phyloP scores from a whole-genome alignment of 495 filamentous ascomycete species.

The Penicillium paradoxum region DNA sequence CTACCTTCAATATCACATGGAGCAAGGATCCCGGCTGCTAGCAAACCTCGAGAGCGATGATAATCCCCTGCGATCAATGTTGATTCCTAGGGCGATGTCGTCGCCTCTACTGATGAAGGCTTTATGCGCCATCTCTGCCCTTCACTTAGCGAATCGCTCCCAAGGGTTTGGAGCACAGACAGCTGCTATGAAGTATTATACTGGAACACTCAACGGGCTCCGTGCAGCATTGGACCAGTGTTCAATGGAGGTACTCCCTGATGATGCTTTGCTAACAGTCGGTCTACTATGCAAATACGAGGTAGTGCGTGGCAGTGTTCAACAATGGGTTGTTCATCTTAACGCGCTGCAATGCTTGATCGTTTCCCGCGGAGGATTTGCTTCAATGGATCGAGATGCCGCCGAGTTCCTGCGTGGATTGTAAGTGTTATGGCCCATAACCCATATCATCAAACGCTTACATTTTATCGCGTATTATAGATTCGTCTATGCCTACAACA shows the following conservation, averaged over 20 bases:
- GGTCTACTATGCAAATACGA: slow-evolving; percentile 44
- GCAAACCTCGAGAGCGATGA: slow-evolving; percentile 40
- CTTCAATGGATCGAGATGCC: slow-evolving; percentile 29
- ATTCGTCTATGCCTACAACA: slow-evolving; percentile 37
- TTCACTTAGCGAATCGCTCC: slow-evolving; percentile 39
- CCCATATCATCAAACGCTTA: background rate
- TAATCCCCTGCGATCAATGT: slow-evolving; percentile 38
- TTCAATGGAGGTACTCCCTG: slow-evolving; percentile 20
- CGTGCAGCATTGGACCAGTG: slow-evolving; percentile 24
- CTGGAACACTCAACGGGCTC: slow-evolving; percentile 33
- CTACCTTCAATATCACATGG: slow-evolving; percentile 44
- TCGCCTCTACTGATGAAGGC: slow-evolving; percentile 42
- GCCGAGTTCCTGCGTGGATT: slow-evolving; percentile 38
- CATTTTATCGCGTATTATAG: slow-evolving; percentile 7
- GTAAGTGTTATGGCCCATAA: slow-evolving; percentile 18
- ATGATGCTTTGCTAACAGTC: slow-evolving; percentile 39
- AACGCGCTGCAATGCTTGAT: slow-evolving; percentile 38
- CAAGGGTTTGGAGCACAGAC: slow-evolving; percentile 25
- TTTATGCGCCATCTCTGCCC: slow-evolving; percentile 40
- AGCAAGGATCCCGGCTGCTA: slow-evolving; percentile 35
- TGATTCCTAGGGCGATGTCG: slow-evolving; percentile 40
- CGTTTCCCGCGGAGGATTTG: slow-evolving; percentile 35
- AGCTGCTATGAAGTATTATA: slow-evolving; percentile 35
- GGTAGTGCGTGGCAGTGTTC: slow-evolving; percentile 40
- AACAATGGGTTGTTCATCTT: slow-evolving; percentile 41